phyloP scores from a whole-genome alignment of 1,284 basidiomycete species.

The Wallemia ichthyophaga region DNA sequence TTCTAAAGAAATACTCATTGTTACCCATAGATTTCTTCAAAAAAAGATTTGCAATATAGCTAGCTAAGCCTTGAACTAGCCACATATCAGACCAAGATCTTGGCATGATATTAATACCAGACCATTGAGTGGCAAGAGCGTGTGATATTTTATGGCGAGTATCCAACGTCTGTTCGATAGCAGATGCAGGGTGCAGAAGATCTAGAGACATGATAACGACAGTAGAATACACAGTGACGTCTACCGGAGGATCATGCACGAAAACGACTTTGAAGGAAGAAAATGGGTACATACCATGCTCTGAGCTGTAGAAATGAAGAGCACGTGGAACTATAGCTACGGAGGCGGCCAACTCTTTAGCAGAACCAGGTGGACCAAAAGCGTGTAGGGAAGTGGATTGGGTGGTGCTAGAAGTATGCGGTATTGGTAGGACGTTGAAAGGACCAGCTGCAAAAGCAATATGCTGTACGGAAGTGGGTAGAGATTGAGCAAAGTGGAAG shows the following conservation, averaged over 20 bases:
- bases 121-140: constrained; percentile 81
- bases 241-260: constrained; percentile 53
- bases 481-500: constrained; percentile 68
- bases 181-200: constrained; percentile 54
- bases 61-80: constrained; percentile 73
- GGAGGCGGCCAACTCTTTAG: constrained; percentile 32
- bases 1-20: constrained; percentile 83
- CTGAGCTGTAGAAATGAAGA: constrained; percentile 69
- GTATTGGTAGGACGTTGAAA: constrained; percentile 49
- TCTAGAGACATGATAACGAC: constrained; percentile 54
- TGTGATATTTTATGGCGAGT: constrained; percentile 62
- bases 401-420: constrained; percentile 9
- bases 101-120: constrained; percentile 83
- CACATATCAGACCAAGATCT: constrained; percentile 85
- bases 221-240: constrained; percentile 55
- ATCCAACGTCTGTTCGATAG: constrained; percentile 81
- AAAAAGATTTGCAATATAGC: constrained; percentile 72
- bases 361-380: constrained; percentile 61
- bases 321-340: constrained; percentile 53
- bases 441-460: constrained; percentile 86
- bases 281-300: constrained; percentile 90
- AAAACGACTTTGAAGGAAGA: constrained; percentile 87
- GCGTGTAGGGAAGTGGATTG: constrained; percentile 29
- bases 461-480: constrained; percentile 75
- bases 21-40: constrained; percentile 65